Evolutionary conservation across 176 grass and related monocot species (phyloP).

Genomic region (Areca catechu): DNA sequence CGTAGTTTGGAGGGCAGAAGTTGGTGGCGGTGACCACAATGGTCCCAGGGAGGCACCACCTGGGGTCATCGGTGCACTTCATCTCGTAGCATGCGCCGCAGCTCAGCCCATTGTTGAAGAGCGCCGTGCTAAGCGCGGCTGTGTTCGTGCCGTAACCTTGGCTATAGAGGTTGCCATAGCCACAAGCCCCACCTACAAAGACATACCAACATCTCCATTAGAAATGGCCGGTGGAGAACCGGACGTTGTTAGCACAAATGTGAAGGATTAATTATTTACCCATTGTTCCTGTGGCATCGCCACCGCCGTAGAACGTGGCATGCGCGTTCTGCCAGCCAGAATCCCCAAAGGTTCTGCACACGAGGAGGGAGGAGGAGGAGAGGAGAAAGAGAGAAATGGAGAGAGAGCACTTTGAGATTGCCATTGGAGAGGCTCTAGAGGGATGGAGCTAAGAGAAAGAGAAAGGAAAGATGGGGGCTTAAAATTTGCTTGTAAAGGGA

Average conservation of each 20-base stretch:
- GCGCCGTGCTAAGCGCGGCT: background rate
- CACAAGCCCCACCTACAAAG: slow-evolving; percentile 2
- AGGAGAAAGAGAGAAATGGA: background rate
- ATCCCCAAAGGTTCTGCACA: background rate
- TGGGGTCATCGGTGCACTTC: background rate
- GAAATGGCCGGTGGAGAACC: background rate
- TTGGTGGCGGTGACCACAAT: slow-evolving; percentile 3
- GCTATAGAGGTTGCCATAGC: slow-evolving; percentile 4
- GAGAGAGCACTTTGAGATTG: background rate
- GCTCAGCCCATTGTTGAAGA: slow-evolving; percentile 3
- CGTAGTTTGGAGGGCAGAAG: slow-evolving; percentile 5
- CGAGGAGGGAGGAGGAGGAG: background rate
- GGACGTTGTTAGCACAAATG: background rate
- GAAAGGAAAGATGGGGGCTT: too few species aligned
- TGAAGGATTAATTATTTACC: background rate
- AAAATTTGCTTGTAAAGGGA: too few species aligned
- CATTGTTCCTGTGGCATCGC: background rate
- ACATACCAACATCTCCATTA: background rate
- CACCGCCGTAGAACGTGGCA: background rate
- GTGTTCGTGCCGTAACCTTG: slow-evolving; percentile 11
- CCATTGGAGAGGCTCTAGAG: background rate
- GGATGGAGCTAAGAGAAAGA: background rate
- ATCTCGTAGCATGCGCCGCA: slow-evolving; percentile 9
- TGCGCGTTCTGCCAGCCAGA: background rate
- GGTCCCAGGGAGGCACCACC: background rate